Conservation (phyloP, 768 basidiomycete genomes). For the Suillus variegatus region DNA sequence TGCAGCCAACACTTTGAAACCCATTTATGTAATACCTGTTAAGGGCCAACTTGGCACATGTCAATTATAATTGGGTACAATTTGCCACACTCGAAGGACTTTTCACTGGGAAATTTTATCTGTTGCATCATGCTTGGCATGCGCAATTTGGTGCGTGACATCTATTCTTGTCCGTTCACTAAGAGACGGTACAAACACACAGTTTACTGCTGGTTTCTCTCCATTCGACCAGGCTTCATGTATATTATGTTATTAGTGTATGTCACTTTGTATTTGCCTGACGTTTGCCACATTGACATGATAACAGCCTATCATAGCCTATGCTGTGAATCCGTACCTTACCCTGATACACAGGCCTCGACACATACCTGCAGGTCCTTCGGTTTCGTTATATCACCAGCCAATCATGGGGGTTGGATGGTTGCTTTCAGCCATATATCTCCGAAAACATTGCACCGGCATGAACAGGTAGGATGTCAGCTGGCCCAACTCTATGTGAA, state of each 20-base stretch:
- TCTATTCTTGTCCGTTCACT: neutral
- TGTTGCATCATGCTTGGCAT: too few relatives aligned
- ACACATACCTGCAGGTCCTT: neutral
- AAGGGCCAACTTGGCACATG: too few relatives aligned
- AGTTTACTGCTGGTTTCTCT: neutral
- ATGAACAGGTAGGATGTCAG: slow-evolving; percentile 9
- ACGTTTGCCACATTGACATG: neutral
- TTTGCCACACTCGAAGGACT: too few relatives aligned
- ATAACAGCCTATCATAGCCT: slow-evolving; percentile 3
- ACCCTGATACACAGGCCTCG: neutral
- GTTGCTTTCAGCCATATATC: slow-evolving; percentile 4
- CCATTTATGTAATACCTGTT: too few relatives aligned
- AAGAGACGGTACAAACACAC: neutral
- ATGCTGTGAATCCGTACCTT: too few relatives aligned
- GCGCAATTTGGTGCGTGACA: too few relatives aligned
- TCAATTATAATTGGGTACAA: too few relatives aligned
- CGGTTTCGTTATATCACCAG: neutral
- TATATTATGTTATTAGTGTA: slow-evolving; percentile 10
- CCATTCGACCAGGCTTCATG: slow-evolving; percentile 7
- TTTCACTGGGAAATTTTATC: too few relatives aligned
- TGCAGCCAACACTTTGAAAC: too few relatives aligned
- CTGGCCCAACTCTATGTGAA: too few relatives aligned
- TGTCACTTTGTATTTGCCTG: neutral
- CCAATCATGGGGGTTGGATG: slow-evolving; percentile 17
- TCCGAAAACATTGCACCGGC: slow-evolving; percentile 14